phyloP scores from a whole-genome alignment of 176 grass and related monocot species.

The Panicum miliaceum region DNA sequence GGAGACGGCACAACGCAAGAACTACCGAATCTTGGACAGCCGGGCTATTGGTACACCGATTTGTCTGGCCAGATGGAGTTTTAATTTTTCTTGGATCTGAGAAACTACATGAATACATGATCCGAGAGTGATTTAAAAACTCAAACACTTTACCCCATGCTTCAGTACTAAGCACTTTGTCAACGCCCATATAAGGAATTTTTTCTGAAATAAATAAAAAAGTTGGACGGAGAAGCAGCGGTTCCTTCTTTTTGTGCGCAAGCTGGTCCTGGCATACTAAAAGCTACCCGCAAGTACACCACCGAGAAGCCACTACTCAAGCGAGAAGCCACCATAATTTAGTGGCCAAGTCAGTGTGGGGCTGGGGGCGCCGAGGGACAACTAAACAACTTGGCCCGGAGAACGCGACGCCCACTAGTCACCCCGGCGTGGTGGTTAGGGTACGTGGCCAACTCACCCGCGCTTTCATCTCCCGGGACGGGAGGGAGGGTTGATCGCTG shows the following conservation, averaged over 20 bases:
- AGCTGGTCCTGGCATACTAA: background rate
- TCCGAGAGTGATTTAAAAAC: background rate
- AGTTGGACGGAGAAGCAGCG: background rate
- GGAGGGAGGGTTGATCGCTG: no score
- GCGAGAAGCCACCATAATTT: background rate
- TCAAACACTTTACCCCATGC: background rate
- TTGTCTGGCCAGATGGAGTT: no score
- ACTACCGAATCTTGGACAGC: background rate
- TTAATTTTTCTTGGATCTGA: background rate
- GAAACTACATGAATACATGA: background rate
- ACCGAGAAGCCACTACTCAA: background rate
- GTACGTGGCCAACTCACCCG: constrained; percentile 43
- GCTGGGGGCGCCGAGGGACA: background rate
- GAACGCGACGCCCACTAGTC: constrained; percentile 5
- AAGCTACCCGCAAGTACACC: background rate
- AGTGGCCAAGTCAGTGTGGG: background rate
- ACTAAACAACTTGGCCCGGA: constrained; percentile 10
- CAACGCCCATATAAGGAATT: background rate
- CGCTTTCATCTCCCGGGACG: background rate
- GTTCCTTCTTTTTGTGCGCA: background rate
- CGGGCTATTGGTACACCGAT: no score
- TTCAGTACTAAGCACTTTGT: background rate
- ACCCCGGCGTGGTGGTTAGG: constrained; percentile 27
- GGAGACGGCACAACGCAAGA: background rate
- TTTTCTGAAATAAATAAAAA: background rate